These are phyloP conservation scores for Eucalyptus regnans DNA, from an alignment of 345 rosid genomes.

Conservation along the genomic window DNA sequence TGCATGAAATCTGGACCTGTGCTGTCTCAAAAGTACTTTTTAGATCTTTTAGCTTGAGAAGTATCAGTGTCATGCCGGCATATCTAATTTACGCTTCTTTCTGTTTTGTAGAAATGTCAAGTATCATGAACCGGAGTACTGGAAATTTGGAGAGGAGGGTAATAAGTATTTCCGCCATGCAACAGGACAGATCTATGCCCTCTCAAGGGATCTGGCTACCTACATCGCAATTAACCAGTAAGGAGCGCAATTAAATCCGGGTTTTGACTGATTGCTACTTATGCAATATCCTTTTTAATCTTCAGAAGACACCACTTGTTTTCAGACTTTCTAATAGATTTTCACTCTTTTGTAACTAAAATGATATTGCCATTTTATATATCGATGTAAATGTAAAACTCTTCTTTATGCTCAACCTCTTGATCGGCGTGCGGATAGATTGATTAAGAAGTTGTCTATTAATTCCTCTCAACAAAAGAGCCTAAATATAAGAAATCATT, in stretches of 20 bases:
- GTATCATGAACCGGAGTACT: slow-evolving; percentile 94
- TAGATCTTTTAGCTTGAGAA: not conserved
- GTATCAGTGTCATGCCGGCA: not conserved
- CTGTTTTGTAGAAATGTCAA: slow-evolving; percentile 58
- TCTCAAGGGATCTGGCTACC: slow-evolving; percentile 87
- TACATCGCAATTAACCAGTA: slow-evolving; percentile 86
- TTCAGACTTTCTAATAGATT: not conserved
- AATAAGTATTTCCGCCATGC: slow-evolving; percentile 96
- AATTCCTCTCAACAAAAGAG: not conserved
- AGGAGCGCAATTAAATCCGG: slow-evolving; percentile 1
- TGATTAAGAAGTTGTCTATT: not conserved
- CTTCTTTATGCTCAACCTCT: not conserved
- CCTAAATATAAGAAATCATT: not conserved
- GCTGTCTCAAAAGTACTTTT: slow-evolving; percentile 72
- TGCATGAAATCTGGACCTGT: slow-evolving; percentile 99
- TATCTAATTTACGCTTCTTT: not conserved
- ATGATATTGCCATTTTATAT: not conserved
- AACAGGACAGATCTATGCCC: slow-evolving; percentile 95
- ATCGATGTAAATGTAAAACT: not conserved
- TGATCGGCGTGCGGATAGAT: not conserved
- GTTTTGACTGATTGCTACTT: not conserved
- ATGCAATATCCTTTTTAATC: not conserved
- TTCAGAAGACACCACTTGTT: not conserved
- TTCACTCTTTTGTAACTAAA: not conserved
- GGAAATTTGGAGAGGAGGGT: slow-evolving; percentile 98